Conservation (phyloP, 257 asterid species). For the Ophiorrhiza pumila region DNA sequence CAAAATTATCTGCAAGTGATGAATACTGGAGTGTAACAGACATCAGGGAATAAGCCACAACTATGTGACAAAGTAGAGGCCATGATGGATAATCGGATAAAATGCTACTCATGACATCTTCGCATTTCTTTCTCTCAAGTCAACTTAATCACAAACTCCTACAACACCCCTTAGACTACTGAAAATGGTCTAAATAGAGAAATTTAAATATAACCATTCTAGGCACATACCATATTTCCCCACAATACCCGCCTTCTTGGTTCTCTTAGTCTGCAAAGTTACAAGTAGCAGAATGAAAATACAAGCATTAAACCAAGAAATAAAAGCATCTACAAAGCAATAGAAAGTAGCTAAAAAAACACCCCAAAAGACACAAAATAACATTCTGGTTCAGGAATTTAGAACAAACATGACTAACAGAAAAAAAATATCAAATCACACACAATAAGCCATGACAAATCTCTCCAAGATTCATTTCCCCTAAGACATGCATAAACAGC, state of each 20-base stretch:
- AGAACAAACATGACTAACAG: background rate
- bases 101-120: too few relatives aligned
- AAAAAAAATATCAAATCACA: background rate
- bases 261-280: constrained; percentile 51
- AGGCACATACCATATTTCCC: constrained; percentile 46
- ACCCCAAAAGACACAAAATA: background rate
- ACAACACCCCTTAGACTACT: background rate
- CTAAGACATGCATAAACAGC: background rate
- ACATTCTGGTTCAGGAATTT: background rate
- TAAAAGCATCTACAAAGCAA: background rate
- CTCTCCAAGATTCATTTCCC: background rate
- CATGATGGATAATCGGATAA: background rate
- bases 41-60: background rate
- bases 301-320: background rate
- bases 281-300: background rate
- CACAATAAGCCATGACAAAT: background rate
- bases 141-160: background rate
- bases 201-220: background rate
- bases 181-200: background rate
- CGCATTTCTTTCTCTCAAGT: background rate
- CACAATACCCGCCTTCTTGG: constrained; percentile 62
- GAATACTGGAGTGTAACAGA: background rate
- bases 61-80: background rate
- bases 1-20: background rate
- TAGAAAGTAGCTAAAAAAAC: background rate